Conservation (phyloP, 257 asterid species). For the Eucommia ulmoides region DNA sequence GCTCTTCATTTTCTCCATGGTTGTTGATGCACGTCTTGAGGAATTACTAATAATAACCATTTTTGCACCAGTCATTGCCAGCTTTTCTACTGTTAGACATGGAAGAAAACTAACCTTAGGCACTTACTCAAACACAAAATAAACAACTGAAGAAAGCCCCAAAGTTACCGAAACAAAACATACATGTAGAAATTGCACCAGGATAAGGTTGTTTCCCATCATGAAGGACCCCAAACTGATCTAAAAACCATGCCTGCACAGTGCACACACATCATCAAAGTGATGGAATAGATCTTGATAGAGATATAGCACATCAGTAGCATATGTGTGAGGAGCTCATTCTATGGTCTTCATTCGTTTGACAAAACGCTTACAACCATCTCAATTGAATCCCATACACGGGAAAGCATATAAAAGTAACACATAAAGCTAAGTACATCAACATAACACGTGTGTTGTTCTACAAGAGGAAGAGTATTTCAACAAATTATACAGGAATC, state of each 20-base stretch:
- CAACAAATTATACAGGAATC: too few relatives aligned
- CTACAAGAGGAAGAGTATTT: too few relatives aligned
- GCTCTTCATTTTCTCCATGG: constrained; percentile 61
- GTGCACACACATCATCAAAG: constrained; percentile 31
- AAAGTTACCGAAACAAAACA: constrained; percentile 29
- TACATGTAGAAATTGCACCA: constrained; percentile 85
- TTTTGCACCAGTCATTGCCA: constrained; percentile 76
- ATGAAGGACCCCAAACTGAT: constrained; percentile 91
- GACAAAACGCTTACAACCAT: neutral
- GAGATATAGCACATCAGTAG: neutral
- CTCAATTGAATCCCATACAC: neutral
- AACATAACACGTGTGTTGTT: neutral
- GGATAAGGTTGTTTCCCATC: constrained; percentile 95
- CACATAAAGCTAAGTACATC: neutral
- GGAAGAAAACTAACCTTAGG: neutral
- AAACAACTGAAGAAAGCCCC: too few relatives aligned
- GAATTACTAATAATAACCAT: constrained; percentile 92
- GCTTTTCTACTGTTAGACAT: constrained; percentile 50
- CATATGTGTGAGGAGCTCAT: neutral
- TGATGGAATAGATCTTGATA: neutral
- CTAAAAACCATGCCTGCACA: constrained; percentile 88
- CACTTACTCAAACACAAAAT: neutral
- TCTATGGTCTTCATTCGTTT: too few relatives aligned
- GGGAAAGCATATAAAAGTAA: neutral
- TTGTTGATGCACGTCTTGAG: constrained; percentile 80